These are phyloP conservation scores for Hanseniaspora gamundiae DNA, from an alignment of 1,139 yeast species.

Conservation along the genomic window DNA sequence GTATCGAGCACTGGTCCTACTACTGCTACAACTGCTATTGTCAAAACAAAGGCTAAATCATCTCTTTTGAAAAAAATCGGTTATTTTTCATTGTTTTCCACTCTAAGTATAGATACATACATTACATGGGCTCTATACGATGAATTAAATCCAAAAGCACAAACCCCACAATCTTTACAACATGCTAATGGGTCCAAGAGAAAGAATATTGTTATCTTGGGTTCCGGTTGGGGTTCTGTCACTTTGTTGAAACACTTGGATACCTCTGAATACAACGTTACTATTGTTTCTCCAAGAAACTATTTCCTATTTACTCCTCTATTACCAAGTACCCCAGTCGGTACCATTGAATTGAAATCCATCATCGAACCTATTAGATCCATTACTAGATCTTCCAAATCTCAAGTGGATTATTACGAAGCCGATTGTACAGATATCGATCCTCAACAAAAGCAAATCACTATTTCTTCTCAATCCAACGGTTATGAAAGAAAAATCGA, in stretches of 20 bases:
- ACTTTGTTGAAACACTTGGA: slow-evolving; percentile 75
- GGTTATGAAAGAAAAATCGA: slow-evolving; percentile 38
- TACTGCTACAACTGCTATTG: not conserved
- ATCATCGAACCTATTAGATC: slow-evolving; percentile 78
- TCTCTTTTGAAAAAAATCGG: slow-evolving; percentile 22
- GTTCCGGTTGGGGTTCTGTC: slow-evolving; percentile 92
- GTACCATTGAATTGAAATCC: slow-evolving; percentile 82
- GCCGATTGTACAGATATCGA: slow-evolving; percentile 85
- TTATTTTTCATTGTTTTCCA: slow-evolving; percentile 29
- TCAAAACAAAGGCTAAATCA: slow-evolving; percentile 8
- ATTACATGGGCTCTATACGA: slow-evolving; percentile 44
- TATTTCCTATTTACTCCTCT: slow-evolving; percentile 90
- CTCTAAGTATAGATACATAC: slow-evolving; percentile 34
- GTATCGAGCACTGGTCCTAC: not conserved
- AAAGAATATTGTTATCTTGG: slow-evolving; percentile 80
- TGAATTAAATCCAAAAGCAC: slow-evolving; percentile 51
- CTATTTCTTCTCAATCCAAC: slow-evolving; percentile 33
- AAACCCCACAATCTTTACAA: slow-evolving; percentile 38
- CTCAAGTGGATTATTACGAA: slow-evolving; percentile 76
- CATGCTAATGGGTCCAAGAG: slow-evolving; percentile 61
- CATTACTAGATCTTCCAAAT: slow-evolving; percentile 58
- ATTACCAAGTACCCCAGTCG: slow-evolving; percentile 88
- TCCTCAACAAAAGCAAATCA: slow-evolving; percentile 48
- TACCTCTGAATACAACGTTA: slow-evolving; percentile 75
- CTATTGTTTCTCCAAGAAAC: slow-evolving; percentile 86